These are phyloP conservation scores for Nicotiana paniculata DNA, from an alignment of 257 asterid species.

Conservation along the genomic window DNA sequence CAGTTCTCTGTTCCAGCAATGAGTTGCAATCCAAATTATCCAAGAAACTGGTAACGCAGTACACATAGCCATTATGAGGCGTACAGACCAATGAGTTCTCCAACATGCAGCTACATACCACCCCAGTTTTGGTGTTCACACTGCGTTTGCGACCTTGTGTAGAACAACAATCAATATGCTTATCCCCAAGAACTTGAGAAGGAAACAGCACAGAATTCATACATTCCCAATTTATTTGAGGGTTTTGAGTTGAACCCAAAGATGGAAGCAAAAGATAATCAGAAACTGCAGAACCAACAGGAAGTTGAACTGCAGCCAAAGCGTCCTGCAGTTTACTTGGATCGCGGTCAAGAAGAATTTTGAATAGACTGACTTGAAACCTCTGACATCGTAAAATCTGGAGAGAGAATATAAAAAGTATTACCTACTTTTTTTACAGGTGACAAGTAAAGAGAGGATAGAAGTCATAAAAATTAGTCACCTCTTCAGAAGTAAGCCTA, in stretches of 20 bases:
- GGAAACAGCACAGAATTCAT: constrained; percentile 27
- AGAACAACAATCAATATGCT: constrained; percentile 16
- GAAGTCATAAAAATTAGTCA: constrained; percentile 7
- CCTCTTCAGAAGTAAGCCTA: constrained; percentile 39
- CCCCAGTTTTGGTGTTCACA: constrained; percentile 40
- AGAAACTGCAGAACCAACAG: constrained; percentile 17
- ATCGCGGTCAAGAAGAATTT: constrained; percentile 42
- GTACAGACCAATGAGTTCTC: constrained; percentile 63
- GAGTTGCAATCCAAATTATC: constrained; percentile 39
- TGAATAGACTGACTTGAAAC: constrained; percentile 50
- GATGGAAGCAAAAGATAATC: constrained; percentile 71
- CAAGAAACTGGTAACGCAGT: constrained; percentile 40
- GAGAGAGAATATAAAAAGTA: neutral
- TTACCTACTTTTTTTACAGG: neutral
- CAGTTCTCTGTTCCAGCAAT: constrained; percentile 28
- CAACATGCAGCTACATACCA: constrained; percentile 50
- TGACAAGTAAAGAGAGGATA: neutral
- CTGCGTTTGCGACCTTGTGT: constrained; percentile 5
- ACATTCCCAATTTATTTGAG: constrained; percentile 48
- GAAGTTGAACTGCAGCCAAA: constrained; percentile 5
- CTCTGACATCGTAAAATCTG: constrained; percentile 48
- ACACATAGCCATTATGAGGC: constrained; percentile 50
- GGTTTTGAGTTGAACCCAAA: neutral
- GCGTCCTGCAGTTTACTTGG: constrained; percentile 28
- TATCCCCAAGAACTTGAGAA: neutral